These are phyloP conservation scores for Polysphondylium violaceum DNA, from an alignment of 78 protist genomes.

Conservation along the genomic window DNA sequence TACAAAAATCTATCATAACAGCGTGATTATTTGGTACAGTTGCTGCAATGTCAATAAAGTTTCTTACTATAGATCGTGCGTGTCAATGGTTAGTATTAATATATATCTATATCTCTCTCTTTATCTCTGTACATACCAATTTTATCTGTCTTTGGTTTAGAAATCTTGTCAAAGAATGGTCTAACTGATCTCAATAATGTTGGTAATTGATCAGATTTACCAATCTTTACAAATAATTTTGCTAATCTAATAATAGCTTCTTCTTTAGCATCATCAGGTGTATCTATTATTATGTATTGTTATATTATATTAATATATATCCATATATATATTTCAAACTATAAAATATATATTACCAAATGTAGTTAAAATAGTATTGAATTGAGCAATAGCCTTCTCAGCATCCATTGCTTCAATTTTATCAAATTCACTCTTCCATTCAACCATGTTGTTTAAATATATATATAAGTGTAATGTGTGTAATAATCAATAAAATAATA, in stretches of 20 bases:
- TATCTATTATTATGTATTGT: not conserved
- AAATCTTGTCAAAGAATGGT: slow-evolving; percentile 83
- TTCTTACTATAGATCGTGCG: slow-evolving; percentile 11
- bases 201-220: slow-evolving; percentile 28
- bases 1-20: slow-evolving; percentile 86
- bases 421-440: too few relatives aligned
- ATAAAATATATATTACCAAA: not conserved
- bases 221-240: slow-evolving; percentile 36
- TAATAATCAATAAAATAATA: too few relatives aligned
- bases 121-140: slow-evolving; percentile 60
- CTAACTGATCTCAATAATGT: slow-evolving; percentile 41
- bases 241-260: slow-evolving; percentile 69
- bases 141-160: slow-evolving; percentile 96
- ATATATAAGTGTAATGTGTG: too few relatives aligned
- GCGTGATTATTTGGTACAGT: slow-evolving; percentile 29
- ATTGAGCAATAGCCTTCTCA: slow-evolving; percentile 1
- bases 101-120: not conserved
- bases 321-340: not conserved
- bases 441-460: too few relatives aligned
- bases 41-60: slow-evolving; percentile 21
- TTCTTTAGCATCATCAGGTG: slow-evolving; percentile 79
- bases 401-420: slow-evolving; percentile 2
- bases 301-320: too few relatives aligned
- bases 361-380: not conserved
- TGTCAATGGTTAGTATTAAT: not conserved